Evolutionary conservation across 176 grass and related monocot species (phyloP).

Genomic region (Luzula sylvatica): DNA sequence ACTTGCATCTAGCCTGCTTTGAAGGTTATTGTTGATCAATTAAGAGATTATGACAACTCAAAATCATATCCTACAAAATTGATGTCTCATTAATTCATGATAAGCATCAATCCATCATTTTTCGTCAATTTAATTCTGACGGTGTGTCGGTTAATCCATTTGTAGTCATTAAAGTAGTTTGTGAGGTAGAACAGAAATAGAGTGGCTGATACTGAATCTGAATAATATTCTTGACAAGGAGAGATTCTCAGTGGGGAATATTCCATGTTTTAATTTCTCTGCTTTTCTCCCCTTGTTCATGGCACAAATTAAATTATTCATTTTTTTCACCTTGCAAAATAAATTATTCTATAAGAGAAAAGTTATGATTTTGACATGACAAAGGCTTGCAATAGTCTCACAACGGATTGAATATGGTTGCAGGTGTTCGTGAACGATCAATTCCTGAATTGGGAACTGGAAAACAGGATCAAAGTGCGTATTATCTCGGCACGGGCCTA

Average conservation of each 20-base stretch:
- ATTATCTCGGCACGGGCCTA: slow-evolving; percentile 94
- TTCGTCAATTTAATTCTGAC: no score
- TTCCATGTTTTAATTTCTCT: not conserved
- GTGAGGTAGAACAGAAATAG: not conserved
- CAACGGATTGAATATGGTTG: slow-evolving; percentile 12
- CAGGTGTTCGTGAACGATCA: slow-evolving; percentile 96
- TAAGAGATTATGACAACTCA: not conserved
- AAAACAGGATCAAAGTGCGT: slow-evolving; percentile 95
- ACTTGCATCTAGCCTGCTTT: not conserved
- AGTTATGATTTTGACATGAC: slow-evolving; percentile 2
- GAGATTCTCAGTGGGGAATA: slow-evolving; percentile 19
- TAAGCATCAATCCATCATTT: not conserved
- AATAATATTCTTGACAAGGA: slow-evolving; percentile 8
- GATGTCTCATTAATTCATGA: slow-evolving; percentile 6
- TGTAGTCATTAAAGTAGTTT: not conserved
- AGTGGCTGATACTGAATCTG: not conserved
- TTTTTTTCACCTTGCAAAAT: not conserved
- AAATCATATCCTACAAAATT: not conserved
- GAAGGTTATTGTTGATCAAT: not conserved
- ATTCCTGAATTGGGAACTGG: slow-evolving; percentile 96
- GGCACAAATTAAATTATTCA: no score
- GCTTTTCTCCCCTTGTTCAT: no score
- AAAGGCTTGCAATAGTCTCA: not conserved
- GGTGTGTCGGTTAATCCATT: no score
- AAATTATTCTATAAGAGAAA: not conserved